Evolutionary conservation across 2,329 filamentous ascomycete genomes (phyloP).

Genomic region (Alternaria tenuissima): DNA sequence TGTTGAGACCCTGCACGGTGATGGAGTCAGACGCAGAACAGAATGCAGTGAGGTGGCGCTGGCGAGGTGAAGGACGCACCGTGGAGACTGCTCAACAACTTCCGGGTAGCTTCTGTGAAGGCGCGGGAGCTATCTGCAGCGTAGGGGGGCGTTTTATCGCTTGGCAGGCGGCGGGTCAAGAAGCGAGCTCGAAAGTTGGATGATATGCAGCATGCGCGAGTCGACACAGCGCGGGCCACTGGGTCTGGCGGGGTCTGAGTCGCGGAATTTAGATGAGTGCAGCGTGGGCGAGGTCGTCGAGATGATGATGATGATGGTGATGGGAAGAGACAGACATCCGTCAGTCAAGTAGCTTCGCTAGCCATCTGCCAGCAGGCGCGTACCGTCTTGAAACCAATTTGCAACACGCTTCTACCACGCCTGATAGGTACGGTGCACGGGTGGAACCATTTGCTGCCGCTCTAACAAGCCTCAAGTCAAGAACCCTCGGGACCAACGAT

Average conservation of each 20-base stretch:
- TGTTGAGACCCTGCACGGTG: slow-evolving; percentile 15
- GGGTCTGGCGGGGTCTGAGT: slow-evolving; percentile 27
- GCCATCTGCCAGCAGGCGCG: slow-evolving; percentile 18
- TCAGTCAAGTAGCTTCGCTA: background rate
- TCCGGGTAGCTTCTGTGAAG: slow-evolving; percentile 29
- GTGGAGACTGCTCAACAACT: slow-evolving; percentile 24
- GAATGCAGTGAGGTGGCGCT: slow-evolving; percentile 15
- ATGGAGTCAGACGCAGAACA: slow-evolving; percentile 13
- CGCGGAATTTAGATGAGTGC: slow-evolving; percentile 5
- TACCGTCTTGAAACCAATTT: slow-evolving; percentile 39
- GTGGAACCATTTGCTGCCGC: background rate
- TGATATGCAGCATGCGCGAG: slow-evolving; percentile 27
- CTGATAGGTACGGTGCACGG: slow-evolving; percentile 27
- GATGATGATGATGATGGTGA: background rate
- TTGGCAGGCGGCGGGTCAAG: slow-evolving; percentile 45
- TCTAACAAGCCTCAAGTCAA: background rate
- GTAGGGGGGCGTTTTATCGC: slow-evolving; percentile 46
- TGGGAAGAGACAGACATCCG: slow-evolving; percentile 16
- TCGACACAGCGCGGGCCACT: slow-evolving; percentile 26
- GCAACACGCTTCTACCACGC: slow-evolving; percentile 31
- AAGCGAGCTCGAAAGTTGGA: slow-evolving; percentile 40
- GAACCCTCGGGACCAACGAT: background rate
- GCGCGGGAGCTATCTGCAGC: slow-evolving; percentile 44
- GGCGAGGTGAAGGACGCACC: slow-evolving; percentile 23
- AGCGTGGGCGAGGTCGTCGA: background rate